These are phyloP conservation scores for Martiniozyma abietophila DNA, from an alignment of 805 yeast genomes.

Conservation along the genomic window DNA sequence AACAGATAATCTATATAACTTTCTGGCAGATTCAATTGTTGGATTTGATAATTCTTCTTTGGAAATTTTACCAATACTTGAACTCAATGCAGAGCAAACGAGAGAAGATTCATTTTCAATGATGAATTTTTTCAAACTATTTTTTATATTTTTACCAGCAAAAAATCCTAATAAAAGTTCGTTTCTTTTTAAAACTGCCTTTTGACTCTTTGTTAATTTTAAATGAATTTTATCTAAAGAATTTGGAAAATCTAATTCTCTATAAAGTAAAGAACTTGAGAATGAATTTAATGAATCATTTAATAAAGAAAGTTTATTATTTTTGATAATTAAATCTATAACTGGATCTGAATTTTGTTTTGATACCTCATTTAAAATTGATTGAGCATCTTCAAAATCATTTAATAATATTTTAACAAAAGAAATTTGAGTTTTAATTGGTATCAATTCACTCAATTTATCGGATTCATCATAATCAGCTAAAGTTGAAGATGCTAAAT, in stretches of 20 bases:
- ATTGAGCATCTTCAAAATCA: conserved; percentile 25
- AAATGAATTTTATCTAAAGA: conserved; percentile 20
- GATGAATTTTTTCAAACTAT: conserved; percentile 14
- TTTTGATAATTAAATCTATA: conserved; percentile 33
- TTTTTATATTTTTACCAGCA: conserved; percentile 26
- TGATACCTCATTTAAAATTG: conserved; percentile 30
- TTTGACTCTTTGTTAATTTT: conserved; percentile 33
- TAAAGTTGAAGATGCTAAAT: conserved; percentile 30
- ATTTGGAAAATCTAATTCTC: conserved; percentile 24
- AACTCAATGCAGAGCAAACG: background rate
- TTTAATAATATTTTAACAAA: conserved; percentile 37
- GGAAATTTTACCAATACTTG: background rate
- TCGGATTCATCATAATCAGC: conserved; percentile 38
- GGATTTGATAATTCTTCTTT: background rate
- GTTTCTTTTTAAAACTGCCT: conserved; percentile 33
- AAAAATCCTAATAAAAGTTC: conserved; percentile 33
- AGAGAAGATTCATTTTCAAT: background rate
- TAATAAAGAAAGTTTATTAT: conserved; percentile 32
- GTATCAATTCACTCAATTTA: conserved; percentile 41
- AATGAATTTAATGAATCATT: conserved; percentile 1
- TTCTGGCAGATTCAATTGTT: conserved; percentile 18
- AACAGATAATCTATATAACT: conserved; percentile 27
- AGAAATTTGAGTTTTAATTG: conserved; percentile 54
- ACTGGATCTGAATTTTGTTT: conserved; percentile 30
- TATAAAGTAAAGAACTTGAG: conserved; percentile 22